Evolutionary conservation across 768 basidiomycete genomes (phyloP).

Genomic region (Kwoniella dejecticola): DNA sequence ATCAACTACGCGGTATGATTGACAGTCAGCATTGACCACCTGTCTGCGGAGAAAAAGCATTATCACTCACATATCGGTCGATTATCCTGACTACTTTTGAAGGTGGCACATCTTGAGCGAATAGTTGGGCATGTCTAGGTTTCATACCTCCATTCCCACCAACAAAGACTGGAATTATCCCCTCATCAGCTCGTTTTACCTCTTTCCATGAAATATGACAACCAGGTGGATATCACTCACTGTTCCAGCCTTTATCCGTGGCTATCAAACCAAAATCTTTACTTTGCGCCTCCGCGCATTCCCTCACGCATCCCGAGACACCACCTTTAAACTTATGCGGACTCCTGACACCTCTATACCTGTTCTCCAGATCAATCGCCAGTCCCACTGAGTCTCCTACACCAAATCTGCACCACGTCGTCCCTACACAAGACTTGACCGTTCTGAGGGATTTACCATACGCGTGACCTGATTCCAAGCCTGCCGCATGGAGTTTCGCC

Average conservation of each 20-base stretch:
- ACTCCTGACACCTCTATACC: slow-evolving; percentile 65
- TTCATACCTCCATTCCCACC: slow-evolving; percentile 70
- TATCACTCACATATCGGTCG: slow-evolving; percentile 68
- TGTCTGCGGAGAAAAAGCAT: too few species aligned
- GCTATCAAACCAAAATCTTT: slow-evolving; percentile 78
- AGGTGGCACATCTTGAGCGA: slow-evolving; percentile 69
- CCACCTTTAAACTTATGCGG: slow-evolving; percentile 79
- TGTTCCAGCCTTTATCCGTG: slow-evolving; percentile 77
- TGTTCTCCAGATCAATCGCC: slow-evolving; percentile 70
- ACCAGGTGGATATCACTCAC: slow-evolving; percentile 17
- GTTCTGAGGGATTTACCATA: slow-evolving; percentile 72
- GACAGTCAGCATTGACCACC: too few species aligned
- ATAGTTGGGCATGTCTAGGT: slow-evolving; percentile 65
- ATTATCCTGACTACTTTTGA: slow-evolving; percentile 65
- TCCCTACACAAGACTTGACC: slow-evolving; percentile 77
- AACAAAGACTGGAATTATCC: slow-evolving; percentile 60
- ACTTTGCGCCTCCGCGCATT: slow-evolving; percentile 75
- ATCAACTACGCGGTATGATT: slow-evolving; percentile 36
- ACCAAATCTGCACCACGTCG: slow-evolving; percentile 66
- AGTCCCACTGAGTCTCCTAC: slow-evolving; percentile 75
- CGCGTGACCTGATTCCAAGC: slow-evolving; percentile 75
- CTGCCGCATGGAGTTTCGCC: slow-evolving; percentile 65
- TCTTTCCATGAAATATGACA: too few species aligned
- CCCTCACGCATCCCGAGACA: slow-evolving; percentile 71
- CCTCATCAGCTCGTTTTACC: background rate